A percentile compares a stretch with the other conserved stretches of the same genome.
These are phyloP conservation scores for Aspergillus quadrilineatus DNA, from an alignment of 2,329 filamentous ascomycete species.

Conservation along the genomic window DNA sequence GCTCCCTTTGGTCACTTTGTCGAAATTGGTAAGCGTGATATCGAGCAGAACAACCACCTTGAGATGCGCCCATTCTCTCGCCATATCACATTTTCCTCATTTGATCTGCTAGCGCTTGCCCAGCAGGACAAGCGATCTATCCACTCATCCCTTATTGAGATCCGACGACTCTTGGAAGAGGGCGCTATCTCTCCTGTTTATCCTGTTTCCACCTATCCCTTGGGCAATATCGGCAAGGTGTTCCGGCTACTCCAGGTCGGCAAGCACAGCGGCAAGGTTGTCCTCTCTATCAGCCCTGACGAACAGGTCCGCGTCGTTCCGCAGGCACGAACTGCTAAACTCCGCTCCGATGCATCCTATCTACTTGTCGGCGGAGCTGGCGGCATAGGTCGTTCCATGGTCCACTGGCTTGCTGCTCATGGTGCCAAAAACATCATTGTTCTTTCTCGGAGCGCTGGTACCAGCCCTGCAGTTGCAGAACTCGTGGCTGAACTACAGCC, in stretches of 20 bases:
- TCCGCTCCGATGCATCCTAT: background rate
- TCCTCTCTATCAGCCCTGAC: slow-evolving; percentile 16
- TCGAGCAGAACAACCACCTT: slow-evolving; percentile 9
- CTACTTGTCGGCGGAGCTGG: background rate
- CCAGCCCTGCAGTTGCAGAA: background rate
- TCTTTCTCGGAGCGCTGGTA: background rate
- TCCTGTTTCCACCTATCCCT: slow-evolving; percentile 28
- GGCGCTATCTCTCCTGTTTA: slow-evolving; percentile 29
- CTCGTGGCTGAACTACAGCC: background rate
- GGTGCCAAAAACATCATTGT: background rate
- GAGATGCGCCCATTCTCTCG: slow-evolving; percentile 21
- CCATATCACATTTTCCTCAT: slow-evolving; percentile 7
- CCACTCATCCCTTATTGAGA: background rate
- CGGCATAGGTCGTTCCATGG: background rate
- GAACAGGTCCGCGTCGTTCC: background rate
- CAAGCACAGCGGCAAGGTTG: slow-evolving; percentile 42
- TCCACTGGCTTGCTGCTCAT: background rate
- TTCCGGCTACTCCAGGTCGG: slow-evolving; percentile 35
- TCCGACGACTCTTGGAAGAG: slow-evolving; percentile 7
- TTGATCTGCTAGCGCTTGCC: slow-evolving; percentile 2
- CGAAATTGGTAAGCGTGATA: slow-evolving; percentile 17
- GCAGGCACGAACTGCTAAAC: background rate
- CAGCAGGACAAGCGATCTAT: background rate
- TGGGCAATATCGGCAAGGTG: slow-evolving; percentile 28
- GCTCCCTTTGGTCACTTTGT: slow-evolving; percentile 28